These are phyloP conservation scores for Cladobotryum mycophilum DNA, from an alignment of 2,329 filamentous ascomycete species.

Conservation along the genomic window DNA sequence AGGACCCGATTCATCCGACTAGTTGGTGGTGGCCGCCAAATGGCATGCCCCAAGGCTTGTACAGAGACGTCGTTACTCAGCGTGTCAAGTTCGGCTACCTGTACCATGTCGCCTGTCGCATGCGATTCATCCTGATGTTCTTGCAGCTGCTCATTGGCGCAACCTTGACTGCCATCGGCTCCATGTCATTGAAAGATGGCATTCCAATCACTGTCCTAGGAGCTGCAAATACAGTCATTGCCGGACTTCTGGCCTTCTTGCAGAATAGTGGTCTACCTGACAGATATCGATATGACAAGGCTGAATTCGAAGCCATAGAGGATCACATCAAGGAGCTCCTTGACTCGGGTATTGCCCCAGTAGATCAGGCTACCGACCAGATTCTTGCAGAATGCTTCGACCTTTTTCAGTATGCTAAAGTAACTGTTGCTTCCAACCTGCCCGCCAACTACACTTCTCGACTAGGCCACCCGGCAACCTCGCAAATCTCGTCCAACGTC, in stretches of 20 bases:
- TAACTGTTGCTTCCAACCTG: conserved; percentile 42
- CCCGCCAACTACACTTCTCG: conserved; percentile 35
- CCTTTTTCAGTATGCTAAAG: conserved; percentile 38
- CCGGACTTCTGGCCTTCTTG: conserved; percentile 44
- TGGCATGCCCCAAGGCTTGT: conserved; percentile 43
- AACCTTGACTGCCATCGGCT: conserved; percentile 43
- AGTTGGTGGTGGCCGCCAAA: conserved; percentile 39
- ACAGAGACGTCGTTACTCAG: conserved; percentile 40
- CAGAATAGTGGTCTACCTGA: conserved; percentile 50
- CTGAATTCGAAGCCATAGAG: conserved; percentile 44
- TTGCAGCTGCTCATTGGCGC: conserved; percentile 44
- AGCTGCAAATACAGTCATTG: conserved; percentile 43
- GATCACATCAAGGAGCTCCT: conserved; percentile 45
- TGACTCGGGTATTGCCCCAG: conserved; percentile 40
- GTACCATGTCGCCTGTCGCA: conserved; percentile 36
- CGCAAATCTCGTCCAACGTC: background rate
- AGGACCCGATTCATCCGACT: conserved; percentile 35
- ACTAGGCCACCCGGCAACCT: background rate
- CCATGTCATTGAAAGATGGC: conserved; percentile 30
- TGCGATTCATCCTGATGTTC: conserved; percentile 42
- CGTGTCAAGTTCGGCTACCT: conserved; percentile 39
- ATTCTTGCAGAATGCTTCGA: conserved; percentile 42
- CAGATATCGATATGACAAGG: conserved; percentile 42
- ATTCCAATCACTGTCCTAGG: conserved; percentile 44
- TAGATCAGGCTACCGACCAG: conserved; percentile 38